These are phyloP conservation scores for Panicum virgatum DNA, from an alignment of 202 grass and related monocot species.

Conservation along the genomic window DNA sequence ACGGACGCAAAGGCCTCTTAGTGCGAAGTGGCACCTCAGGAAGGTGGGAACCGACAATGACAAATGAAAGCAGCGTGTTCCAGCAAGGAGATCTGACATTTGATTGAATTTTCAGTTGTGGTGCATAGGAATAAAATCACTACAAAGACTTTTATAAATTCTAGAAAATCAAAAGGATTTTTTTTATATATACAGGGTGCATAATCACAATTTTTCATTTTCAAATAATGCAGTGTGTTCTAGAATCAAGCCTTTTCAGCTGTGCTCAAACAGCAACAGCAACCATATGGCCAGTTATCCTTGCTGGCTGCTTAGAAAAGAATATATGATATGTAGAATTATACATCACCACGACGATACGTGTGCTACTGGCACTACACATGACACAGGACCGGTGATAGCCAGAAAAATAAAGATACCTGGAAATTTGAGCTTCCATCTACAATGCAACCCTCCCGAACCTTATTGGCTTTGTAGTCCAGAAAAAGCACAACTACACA, in stretches of 20 bases:
- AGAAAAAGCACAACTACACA: background rate
- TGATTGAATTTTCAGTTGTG: background rate
- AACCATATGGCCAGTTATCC: background rate
- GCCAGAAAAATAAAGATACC: background rate
- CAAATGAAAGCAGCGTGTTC: background rate
- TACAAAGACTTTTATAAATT: background rate
- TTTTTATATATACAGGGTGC: background rate
- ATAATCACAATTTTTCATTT: background rate
- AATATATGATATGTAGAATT: background rate
- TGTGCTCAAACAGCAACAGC: background rate
- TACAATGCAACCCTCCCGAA: background rate
- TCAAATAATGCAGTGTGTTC: background rate
- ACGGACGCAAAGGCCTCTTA: conserved; percentile 25
- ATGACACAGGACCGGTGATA: background rate
- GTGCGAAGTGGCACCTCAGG: conserved; percentile 21
- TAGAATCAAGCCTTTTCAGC: background rate
- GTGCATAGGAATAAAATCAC: background rate
- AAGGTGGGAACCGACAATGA: conserved; percentile 17
- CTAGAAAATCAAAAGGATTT: background rate
- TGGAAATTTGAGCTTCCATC: conserved; percentile 8
- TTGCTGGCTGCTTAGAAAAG: background rate
- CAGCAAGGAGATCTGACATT: background rate
- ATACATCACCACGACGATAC: background rate
- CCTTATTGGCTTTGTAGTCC: background rate
- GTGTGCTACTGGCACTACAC: background rate